Conservation (phyloP, 805 yeast species). For the Candida awuae region DNA sequence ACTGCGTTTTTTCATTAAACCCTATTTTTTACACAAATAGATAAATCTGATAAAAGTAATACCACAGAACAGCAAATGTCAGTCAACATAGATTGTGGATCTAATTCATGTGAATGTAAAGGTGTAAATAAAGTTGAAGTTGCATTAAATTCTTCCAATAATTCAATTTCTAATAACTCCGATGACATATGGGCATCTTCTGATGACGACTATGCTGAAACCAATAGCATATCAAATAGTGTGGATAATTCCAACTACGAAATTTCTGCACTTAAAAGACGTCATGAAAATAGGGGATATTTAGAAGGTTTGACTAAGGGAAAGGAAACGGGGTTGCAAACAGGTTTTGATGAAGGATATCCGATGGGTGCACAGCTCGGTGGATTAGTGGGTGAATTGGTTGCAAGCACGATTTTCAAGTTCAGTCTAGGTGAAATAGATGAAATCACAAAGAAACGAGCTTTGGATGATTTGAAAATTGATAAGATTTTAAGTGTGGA, state of each 20-base stretch:
- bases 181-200: slow-evolving; percentile 4
- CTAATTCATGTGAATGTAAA: neutral
- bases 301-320: slow-evolving; percentile 67
- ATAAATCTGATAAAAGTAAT: too few species aligned
- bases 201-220: neutral
- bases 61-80: too few species aligned
- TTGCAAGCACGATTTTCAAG: slow-evolving; percentile 36
- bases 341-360: slow-evolving; percentile 76
- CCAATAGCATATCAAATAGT: neutral
- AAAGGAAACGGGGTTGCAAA: slow-evolving; percentile 62
- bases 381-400: slow-evolving; percentile 49
- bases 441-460: slow-evolving; percentile 23
- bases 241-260: neutral
- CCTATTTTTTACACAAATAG: too few species aligned
- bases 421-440: slow-evolving; percentile 5
- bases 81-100: too few species aligned
- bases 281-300: slow-evolving; percentile 74
- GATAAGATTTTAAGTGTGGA: slow-evolving; percentile 45
- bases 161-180: neutral
- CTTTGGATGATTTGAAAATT: slow-evolving; percentile 49
- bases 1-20: too few species aligned
- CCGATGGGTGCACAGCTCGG: slow-evolving; percentile 72
- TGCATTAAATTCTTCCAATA: neutral
- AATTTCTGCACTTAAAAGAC: slow-evolving; percentile 34
- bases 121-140: neutral